Conservation (phyloP, 176 grass and related monocot genomes). For the Zoysia japonica region DNA sequence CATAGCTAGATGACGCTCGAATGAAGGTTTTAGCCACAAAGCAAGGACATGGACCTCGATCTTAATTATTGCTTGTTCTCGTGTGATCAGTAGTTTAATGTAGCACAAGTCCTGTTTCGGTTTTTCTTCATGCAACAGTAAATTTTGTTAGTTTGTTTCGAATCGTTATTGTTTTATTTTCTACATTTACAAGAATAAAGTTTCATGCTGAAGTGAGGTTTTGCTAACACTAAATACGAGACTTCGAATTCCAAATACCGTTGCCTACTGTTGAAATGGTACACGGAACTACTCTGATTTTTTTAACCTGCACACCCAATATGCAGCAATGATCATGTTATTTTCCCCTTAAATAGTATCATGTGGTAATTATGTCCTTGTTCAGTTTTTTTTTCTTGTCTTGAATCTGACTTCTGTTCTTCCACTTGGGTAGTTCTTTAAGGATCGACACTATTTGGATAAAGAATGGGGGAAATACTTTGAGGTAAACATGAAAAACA, state of each 20-base stretch:
- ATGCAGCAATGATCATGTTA: not conserved
- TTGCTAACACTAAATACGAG: not conserved
- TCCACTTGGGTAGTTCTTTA: constrained; percentile 75
- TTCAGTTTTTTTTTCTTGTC: not conserved
- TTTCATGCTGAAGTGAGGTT: no score
- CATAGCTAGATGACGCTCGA: not conserved
- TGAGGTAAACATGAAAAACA: constrained; percentile 46
- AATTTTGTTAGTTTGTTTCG: not conserved
- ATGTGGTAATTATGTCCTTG: not conserved
- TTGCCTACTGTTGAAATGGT: not conserved
- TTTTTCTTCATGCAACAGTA: not conserved
- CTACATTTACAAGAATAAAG: no score
- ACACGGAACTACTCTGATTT: not conserved
- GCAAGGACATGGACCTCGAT: not conserved
- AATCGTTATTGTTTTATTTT: no score
- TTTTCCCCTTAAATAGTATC: constrained; percentile 9
- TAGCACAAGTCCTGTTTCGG: not conserved
- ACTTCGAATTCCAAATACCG: not conserved
- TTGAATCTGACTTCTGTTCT: constrained; percentile 16
- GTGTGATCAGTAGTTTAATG: not conserved
- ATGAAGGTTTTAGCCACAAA: not conserved
- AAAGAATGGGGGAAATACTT: constrained; percentile 93
- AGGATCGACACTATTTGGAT: constrained; percentile 93
- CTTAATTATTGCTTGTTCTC: not conserved
- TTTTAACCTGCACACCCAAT: not conserved